Evolutionary conservation across 352 stramenopile species (phyloP).

Genomic region (Pythium chondricola): DNA sequence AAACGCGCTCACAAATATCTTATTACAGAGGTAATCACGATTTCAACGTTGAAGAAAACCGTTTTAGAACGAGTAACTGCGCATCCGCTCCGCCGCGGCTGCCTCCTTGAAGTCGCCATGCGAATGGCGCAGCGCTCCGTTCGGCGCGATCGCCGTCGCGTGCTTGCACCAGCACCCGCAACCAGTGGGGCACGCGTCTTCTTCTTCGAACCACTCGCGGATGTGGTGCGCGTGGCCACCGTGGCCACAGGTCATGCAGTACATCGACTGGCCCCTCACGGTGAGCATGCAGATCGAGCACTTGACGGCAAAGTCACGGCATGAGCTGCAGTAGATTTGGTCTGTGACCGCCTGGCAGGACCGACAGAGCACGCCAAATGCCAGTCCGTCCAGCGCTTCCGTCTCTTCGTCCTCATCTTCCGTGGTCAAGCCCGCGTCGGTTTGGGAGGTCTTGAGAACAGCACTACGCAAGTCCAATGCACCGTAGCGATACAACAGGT

Average conservation of each 20-base stretch:
- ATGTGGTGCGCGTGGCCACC: constrained; percentile 69
- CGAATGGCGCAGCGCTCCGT: constrained; percentile 16
- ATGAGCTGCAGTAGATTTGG: constrained; percentile 51
- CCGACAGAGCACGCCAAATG: constrained; percentile 57
- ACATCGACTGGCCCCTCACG: constrained; percentile 81
- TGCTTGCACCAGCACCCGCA: constrained; percentile 86
- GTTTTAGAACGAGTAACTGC: constrained; percentile 61
- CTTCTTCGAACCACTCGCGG: constrained; percentile 68
- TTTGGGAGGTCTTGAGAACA: constrained; percentile 45
- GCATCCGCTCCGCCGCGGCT: constrained; percentile 20
- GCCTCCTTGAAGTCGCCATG: background rate
- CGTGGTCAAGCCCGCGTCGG: background rate
- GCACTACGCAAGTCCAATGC: constrained; percentile 65
- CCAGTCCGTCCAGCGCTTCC: constrained; percentile 30
- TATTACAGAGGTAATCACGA: constrained; percentile 6
- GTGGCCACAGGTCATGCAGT: constrained; percentile 81
- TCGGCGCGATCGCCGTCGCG: constrained; percentile 39
- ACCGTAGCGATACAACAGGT: constrained; percentile 77
- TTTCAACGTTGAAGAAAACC: no score
- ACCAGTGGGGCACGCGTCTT: constrained; percentile 71
- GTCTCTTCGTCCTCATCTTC: constrained; percentile 3
- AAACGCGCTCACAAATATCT: constrained; percentile 1
- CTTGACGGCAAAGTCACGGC: constrained; percentile 68
- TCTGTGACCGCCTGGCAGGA: constrained; percentile 44
- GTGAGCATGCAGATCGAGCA: constrained; percentile 81